Percentiles rank a stretch among this genome's conserved stretches.
Evolutionary conservation across 129 eudicot species (phyloP).

Genomic region (Flaveria sonorensis): DNA sequence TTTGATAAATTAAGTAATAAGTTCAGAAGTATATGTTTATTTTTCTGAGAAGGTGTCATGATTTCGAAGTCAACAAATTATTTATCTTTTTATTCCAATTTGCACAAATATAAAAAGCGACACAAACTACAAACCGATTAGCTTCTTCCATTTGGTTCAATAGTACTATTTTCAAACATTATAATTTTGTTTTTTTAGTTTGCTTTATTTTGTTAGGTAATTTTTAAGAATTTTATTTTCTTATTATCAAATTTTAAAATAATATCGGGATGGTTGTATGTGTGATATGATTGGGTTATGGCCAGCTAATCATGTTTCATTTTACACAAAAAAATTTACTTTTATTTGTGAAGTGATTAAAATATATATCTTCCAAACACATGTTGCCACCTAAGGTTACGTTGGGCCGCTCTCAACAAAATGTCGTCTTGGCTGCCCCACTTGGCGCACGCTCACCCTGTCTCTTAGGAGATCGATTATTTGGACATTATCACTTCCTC

Average conservation of each 20-base stretch:
- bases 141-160: conserved; percentile 25
- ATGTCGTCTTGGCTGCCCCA: too few relatives aligned
- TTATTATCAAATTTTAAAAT: neutral
- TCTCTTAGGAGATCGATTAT: too few relatives aligned
- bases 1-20: too few relatives aligned
- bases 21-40: too few relatives aligned
- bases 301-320: conserved; percentile 28
- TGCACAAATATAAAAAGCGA: neutral
- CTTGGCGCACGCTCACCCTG: too few relatives aligned
- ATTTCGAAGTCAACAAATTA: conserved; percentile 24
- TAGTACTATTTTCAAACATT: neutral
- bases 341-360: too few relatives aligned
- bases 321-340: neutral
- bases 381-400: too few relatives aligned
- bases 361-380: too few relatives aligned
- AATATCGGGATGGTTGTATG: conserved; percentile 26
- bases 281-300: conserved; percentile 32
- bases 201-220: neutral
- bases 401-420: too few relatives aligned
- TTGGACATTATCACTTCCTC: too few relatives aligned
- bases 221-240: neutral
- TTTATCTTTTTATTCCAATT: neutral
- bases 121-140: conserved; percentile 28
- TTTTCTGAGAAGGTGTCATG: neutral
- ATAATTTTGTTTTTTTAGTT: neutral